Conservation (phyloP, 208 protist species). For the Balamuthia mandrillaris region DNA sequence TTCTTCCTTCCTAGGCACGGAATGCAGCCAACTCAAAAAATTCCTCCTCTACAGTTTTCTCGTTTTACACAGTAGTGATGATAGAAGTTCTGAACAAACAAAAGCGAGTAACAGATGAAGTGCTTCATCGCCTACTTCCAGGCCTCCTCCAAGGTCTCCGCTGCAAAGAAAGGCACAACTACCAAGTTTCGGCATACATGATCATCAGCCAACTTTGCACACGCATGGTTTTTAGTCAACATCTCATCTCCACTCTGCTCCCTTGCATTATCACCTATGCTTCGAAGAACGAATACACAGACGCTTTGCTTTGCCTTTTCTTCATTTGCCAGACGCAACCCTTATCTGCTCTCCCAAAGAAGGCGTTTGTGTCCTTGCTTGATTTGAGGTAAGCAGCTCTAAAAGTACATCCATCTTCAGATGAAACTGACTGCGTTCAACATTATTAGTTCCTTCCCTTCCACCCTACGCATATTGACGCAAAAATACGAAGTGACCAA, state of each 20-base stretch:
- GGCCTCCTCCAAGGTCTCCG: constrained; percentile 32
- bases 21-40: not conserved
- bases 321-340: constrained; percentile 29
- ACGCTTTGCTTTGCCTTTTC: not conserved
- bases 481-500: constrained; percentile 17
- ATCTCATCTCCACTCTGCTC: constrained; percentile 5
- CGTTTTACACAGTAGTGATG: too few species aligned
- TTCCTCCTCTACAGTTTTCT: not conserved
- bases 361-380: not conserved
- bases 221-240: not conserved
- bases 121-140: constrained; percentile 26
- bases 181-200: constrained; percentile 35
- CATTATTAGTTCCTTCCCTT: not conserved
- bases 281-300: not conserved
- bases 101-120: not conserved
- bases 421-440: too few species aligned
- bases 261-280: constrained; percentile 12
- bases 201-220: constrained; percentile 42
- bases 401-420: too few species aligned
- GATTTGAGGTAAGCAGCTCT: too few species aligned
- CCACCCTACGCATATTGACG: not conserved
- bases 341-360: not conserved
- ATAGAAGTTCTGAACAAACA: too few species aligned
- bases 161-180: constrained; percentile 8
- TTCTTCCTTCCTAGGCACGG: not conserved